These are phyloP conservation scores for Kwoniella botswanensis DNA, from an alignment of 768 basidiomycete species.

Conservation along the genomic window DNA sequence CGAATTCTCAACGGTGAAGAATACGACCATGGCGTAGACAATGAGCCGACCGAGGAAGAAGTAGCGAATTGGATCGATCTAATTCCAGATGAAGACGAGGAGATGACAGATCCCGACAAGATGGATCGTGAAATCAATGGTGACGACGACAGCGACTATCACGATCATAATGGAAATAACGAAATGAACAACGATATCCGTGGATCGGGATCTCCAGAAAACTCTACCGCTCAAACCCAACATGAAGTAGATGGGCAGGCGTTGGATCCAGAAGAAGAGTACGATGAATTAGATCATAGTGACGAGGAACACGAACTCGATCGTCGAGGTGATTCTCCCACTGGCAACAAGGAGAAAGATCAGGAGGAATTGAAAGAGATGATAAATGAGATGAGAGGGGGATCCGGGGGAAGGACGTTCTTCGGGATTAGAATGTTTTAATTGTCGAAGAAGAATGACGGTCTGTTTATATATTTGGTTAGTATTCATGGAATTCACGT, in stretches of 20 bases:
- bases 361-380: neutral
- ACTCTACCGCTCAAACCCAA: no score
- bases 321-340: neutral
- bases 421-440: constrained; percentile 11
- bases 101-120: no score
- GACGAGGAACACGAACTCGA: neutral
- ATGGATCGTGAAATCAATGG: neutral
- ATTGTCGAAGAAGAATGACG: no score
- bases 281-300: constrained; percentile 5
- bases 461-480: no score
- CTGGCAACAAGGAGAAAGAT: neutral
- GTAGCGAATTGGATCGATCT: no score
- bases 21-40: no score
- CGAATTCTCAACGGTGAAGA: no score
- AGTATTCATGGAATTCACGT: no score
- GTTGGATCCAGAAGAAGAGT: neutral
- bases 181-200: neutral
- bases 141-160: neutral
- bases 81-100: no score
- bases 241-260: no score
- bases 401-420: neutral
- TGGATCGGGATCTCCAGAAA: no score
- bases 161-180: neutral
- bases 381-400: neutral
- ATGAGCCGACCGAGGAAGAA: no score